Evolutionary conservation across 2,329 filamentous ascomycete genomes (phyloP).

Genomic region (Eurotiales sp.): DNA sequence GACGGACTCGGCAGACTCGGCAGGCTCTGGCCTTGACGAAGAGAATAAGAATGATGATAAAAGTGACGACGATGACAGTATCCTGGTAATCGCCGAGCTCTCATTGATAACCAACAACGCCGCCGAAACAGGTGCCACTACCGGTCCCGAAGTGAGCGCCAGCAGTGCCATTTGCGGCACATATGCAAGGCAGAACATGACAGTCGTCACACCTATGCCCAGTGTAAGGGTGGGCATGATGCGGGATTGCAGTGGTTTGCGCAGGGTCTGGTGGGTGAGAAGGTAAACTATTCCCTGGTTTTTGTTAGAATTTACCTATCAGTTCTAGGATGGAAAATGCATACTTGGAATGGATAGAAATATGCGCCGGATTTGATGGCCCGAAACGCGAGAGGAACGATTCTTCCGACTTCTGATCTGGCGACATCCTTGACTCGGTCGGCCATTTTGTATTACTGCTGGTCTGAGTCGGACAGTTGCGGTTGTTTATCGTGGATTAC

Average conservation of each 20-base stretch:
- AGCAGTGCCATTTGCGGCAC: slow-evolving; percentile 78
- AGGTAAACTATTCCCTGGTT: slow-evolving; percentile 57
- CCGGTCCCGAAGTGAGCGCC: slow-evolving; percentile 75
- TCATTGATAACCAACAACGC: slow-evolving; percentile 58
- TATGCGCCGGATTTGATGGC: slow-evolving; percentile 75
- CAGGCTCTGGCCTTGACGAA: too few species aligned
- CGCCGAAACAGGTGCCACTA: slow-evolving; percentile 58
- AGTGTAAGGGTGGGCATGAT: slow-evolving; percentile 63
- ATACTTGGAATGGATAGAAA: slow-evolving; percentile 74
- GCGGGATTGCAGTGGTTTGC: slow-evolving; percentile 56
- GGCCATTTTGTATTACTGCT: slow-evolving; percentile 33
- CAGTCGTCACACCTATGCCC: slow-evolving; percentile 65
- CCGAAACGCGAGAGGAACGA: slow-evolving; percentile 61
- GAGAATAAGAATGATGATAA: neutral
- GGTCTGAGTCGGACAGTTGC: too few species aligned
- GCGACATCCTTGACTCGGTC: slow-evolving; percentile 56
- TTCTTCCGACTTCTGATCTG: slow-evolving; percentile 67
- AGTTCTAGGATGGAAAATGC: neutral
- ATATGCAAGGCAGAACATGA: slow-evolving; percentile 89
- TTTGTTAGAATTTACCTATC: neutral
- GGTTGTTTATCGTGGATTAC: too few species aligned
- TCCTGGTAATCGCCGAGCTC: slow-evolving; percentile 43
- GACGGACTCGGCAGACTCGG: neutral
- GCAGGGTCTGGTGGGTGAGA: slow-evolving; percentile 54
- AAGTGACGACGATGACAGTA: neutral